A percentile compares a stretch with the other conserved stretches of the same genome.
Evolutionary conservation across 2,329 filamentous ascomycete species (phyloP).

Genomic region (Neofusicoccum umdonicola): DNA sequence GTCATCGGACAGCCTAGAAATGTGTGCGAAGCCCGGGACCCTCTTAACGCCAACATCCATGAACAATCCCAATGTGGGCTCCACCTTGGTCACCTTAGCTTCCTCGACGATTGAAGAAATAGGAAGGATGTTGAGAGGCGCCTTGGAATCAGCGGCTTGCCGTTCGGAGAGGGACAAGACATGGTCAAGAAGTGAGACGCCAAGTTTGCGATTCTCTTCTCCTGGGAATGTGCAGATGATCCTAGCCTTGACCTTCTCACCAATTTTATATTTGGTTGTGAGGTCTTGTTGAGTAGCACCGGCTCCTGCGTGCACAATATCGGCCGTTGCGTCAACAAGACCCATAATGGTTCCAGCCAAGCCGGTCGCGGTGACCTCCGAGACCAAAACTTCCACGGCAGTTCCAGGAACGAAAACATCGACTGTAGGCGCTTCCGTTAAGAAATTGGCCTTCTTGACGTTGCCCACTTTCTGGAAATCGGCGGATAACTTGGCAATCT

Average conservation of each 20-base stretch:
- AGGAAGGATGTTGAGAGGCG: conserved; percentile 61
- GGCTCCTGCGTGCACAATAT: conserved; percentile 82
- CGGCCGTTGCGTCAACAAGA: conserved; percentile 83
- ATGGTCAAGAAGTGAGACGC: conserved; percentile 85
- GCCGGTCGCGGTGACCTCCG: conserved; percentile 71
- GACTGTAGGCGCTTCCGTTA: conserved; percentile 79
- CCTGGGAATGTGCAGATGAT: conserved; percentile 84
- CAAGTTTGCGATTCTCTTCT: conserved; percentile 76
- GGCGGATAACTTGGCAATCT: conserved; percentile 82
- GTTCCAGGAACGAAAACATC: conserved; percentile 89
- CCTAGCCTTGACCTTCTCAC: conserved; percentile 79
- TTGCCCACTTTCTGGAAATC: conserved; percentile 68
- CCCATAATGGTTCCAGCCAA: conserved; percentile 89
- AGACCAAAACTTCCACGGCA: conserved; percentile 79
- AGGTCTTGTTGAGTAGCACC: conserved; percentile 68
- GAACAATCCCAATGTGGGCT: conserved; percentile 78
- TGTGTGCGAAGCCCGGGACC: conserved; percentile 86
- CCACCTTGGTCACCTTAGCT: conserved; percentile 76
- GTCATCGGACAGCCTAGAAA: conserved; percentile 85
- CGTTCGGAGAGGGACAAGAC: conserved; percentile 62
- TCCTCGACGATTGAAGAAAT: conserved; percentile 74
- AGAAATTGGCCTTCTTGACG: conserved; percentile 61
- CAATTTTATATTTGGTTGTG: conserved; percentile 75
- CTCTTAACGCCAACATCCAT: conserved; percentile 66
- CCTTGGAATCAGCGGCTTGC: conserved; percentile 34